phyloP scores from a whole-genome alignment of 768 basidiomycete genomes.

The Xanthoconium purpureum region DNA sequence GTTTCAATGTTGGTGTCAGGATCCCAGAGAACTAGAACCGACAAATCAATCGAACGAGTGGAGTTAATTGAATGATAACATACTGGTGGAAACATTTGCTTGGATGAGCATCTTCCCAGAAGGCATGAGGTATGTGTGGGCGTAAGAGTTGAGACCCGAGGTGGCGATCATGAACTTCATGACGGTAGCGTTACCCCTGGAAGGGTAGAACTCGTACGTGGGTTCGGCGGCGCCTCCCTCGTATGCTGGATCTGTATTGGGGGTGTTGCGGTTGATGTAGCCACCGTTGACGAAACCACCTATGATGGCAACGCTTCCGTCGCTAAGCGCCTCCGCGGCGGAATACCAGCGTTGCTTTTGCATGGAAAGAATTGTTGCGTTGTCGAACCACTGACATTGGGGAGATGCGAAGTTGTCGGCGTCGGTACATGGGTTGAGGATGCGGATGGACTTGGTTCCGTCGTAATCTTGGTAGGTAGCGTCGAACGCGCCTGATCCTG shows the following conservation, averaged over 20 bases:
- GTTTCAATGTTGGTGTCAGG: slow-evolving; percentile 55
- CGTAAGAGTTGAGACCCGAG: slow-evolving; percentile 76
- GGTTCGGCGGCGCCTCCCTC: slow-evolving; percentile 76
- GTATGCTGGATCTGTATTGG: slow-evolving; percentile 58
- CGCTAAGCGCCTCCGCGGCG: slow-evolving; percentile 65
- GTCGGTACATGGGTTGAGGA: slow-evolving; percentile 71
- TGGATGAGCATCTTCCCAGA: slow-evolving; percentile 81
- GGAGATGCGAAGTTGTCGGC: slow-evolving; percentile 45
- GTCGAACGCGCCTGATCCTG: slow-evolving; percentile 53
- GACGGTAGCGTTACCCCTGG: slow-evolving; percentile 45
- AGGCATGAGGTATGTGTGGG: slow-evolving; percentile 69
- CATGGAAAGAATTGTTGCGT: slow-evolving; percentile 59
- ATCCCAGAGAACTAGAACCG: slow-evolving; percentile 46
- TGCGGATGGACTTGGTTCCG: slow-evolving; percentile 74
- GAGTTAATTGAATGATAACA: background rate
- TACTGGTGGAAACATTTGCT: slow-evolving; percentile 53
- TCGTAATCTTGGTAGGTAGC: slow-evolving; percentile 76
- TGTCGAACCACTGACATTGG: slow-evolving; percentile 72
- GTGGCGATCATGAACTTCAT: slow-evolving; percentile 71
- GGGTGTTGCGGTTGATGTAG: slow-evolving; percentile 74
- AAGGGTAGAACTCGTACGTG: slow-evolving; percentile 81
- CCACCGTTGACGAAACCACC: slow-evolving; percentile 80
- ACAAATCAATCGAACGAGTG: background rate
- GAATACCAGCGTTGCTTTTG: slow-evolving; percentile 77
- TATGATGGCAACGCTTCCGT: slow-evolving; percentile 77